A percentile compares a stretch with the other conserved stretches of the same genome.
Conservation (phyloP, 2,329 filamentous ascomycete genomes). For the Alternaria alternata region DNA sequence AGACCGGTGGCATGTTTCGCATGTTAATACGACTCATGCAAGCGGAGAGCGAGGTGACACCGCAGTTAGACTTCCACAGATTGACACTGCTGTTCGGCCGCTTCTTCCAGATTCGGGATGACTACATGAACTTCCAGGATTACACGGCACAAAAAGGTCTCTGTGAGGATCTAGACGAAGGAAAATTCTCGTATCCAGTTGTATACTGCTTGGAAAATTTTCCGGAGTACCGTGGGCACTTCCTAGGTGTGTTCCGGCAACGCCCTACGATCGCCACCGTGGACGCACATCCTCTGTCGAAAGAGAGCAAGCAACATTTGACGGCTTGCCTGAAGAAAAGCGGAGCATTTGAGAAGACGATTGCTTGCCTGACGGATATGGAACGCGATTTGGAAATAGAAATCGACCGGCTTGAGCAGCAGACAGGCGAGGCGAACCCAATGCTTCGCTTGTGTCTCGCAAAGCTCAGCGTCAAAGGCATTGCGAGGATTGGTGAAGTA, state of each 20-base stretch:
- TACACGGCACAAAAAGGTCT: not conserved
- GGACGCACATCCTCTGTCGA: not conserved
- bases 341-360: constrained; percentile 4
- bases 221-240: constrained; percentile 5
- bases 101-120: not conserved
- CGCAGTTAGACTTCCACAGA: not conserved
- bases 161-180: not conserved
- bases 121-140: constrained; percentile 1
- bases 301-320: constrained; percentile 1
- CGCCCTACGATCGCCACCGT: not conserved
- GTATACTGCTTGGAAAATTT: not conserved
- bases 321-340: constrained; percentile 3
- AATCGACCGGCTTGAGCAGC: not conserved
- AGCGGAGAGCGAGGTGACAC: not conserved
- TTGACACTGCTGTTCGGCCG: not conserved
- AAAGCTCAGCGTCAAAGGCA: constrained; percentile 8
- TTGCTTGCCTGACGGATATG: constrained; percentile 2
- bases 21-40: not conserved
- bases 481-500: not conserved
- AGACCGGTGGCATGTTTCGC: constrained; percentile 3
- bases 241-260: constrained; percentile 3
- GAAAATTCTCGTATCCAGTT: not conserved
- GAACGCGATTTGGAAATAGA: constrained; percentile 3
- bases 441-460: constrained; percentile 4
- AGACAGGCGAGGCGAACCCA: constrained; percentile 1